Percentiles rank a stretch among this genome's conserved stretches.
phyloP scores from a whole-genome alignment of 345 rosid species.

The Zanthoxylum bungeanum region DNA sequence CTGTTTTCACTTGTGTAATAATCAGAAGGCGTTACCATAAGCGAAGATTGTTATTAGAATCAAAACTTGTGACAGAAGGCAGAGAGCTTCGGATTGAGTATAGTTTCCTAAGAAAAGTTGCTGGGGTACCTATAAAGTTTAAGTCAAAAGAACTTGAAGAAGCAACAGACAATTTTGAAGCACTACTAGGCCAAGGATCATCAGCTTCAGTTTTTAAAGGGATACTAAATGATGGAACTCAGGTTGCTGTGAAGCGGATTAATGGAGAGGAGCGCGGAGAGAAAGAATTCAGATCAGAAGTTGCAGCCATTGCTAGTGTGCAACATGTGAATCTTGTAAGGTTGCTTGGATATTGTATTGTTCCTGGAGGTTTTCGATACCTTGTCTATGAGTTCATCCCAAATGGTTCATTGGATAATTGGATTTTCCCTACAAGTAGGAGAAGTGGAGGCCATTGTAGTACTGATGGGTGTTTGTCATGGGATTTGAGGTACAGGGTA shows the following conservation, averaged over 20 bases:
- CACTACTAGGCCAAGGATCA: constrained; percentile 58
- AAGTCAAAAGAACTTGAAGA: constrained; percentile 65
- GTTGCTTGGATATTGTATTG: constrained; percentile 51
- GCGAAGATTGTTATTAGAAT: constrained; percentile 41
- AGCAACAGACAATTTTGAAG: constrained; percentile 64
- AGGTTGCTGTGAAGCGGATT: constrained; percentile 65
- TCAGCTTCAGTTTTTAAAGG: constrained; percentile 71
- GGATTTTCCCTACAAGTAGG: constrained; percentile 47
- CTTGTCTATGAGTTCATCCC: constrained; percentile 62
- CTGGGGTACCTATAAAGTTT: constrained; percentile 73
- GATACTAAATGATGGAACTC: constrained; percentile 45
- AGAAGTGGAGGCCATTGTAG: constrained; percentile 11
- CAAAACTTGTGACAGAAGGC: constrained; percentile 47
- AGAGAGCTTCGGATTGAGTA: constrained; percentile 74
- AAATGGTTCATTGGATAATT: constrained; percentile 58
- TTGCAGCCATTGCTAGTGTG: constrained; percentile 64
- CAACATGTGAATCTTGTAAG: constrained; percentile 69
- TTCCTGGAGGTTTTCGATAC: constrained; percentile 38
- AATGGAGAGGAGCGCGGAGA: constrained; percentile 61
- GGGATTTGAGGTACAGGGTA: constrained; percentile 59
- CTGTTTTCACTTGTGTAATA: constrained; percentile 37
- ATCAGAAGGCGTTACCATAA: constrained; percentile 46
- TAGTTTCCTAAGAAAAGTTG: constrained; percentile 80
- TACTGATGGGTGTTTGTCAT: constrained; percentile 60
- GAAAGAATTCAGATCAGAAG: constrained; percentile 64